Evolutionary conservation across 495 filamentous ascomycete genomes (phyloP), one percentile per base, ranked within the genome.

Genomic region (Aspergillus avenaceus): DNA sequence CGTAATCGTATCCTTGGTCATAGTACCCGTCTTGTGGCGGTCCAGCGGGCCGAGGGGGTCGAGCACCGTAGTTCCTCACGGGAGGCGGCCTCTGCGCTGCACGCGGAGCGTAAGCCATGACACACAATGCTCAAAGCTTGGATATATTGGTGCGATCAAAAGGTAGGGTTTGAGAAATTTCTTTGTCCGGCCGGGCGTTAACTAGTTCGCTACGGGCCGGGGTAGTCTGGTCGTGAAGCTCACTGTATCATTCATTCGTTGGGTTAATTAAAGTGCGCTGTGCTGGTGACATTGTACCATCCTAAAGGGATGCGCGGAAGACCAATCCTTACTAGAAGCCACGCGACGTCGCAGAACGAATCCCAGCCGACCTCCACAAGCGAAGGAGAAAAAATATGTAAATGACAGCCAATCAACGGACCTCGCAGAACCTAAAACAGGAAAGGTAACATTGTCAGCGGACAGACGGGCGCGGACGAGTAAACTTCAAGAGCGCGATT

Each of bases 11-110:
- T 21, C 74, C 79, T 49, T 55, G 49, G 31, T 81, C 76, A 47
- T 73, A 76, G 45, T 77, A 70, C 19, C 70, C 63, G 50, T 81
- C 76, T 51, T 73, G 70, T 64, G 58, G 79, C 24, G 67, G 68
- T 19, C 40, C 59, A 54, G 56, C 43, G 31, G 60, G 19, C 14
- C 47, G 61, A 34, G 59, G 56, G 13, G 62, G 62, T 16, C 63
- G 58, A 46, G 53, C 59, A 37, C 76, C 75, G 54, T 83, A 79
- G 55, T 79, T 78, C 54, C 78, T 64, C 56, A 66, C 61, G 44
- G 78, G 81, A 25, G 79, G 75, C 22, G 71, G 75, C 47, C 77
- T 58, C 60, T 69, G 67, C 28, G 59, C 55, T 25, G 55, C 53
- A 34, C 54, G 53, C 45, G 55, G 58, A 26, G 53, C 59, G 45